A percentile compares a stretch with the other conserved stretches of the same genome.
Conservation (phyloP, 2,329 filamentous ascomycete genomes). For the Fusarium solani-melongenae region DNA sequence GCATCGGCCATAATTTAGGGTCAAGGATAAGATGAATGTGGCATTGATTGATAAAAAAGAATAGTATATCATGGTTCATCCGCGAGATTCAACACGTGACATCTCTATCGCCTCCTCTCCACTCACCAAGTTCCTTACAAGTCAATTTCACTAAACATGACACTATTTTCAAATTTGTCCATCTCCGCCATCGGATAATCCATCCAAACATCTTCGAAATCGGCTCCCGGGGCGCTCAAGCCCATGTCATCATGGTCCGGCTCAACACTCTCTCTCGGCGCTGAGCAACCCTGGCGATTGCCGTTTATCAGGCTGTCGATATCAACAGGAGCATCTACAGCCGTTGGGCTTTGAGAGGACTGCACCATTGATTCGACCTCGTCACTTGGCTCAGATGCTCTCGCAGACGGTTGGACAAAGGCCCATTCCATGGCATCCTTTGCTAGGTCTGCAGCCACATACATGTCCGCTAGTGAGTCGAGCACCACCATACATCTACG, state of each 20-base stretch:
- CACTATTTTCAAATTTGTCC: background rate
- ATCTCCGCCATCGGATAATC: background rate
- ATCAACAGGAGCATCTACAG: background rate
- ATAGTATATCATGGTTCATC: too few relatives aligned
- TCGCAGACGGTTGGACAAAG: background rate
- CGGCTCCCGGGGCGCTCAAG: background rate
- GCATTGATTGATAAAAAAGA: too few relatives aligned
- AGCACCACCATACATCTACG: slow-evolving; percentile 11
- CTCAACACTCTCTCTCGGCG: background rate
- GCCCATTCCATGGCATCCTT: slow-evolving; percentile 17
- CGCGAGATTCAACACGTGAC: too few relatives aligned
- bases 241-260: background rate
- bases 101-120: background rate
- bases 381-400: slow-evolving; percentile 45
- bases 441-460: slow-evolving; percentile 14
- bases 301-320: background rate
- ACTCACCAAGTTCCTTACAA: background rate
- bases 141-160: background rate
- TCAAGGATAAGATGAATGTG: too few relatives aligned
- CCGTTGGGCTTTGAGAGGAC: background rate
- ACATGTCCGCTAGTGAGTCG: slow-evolving; percentile 12
- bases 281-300: background rate
- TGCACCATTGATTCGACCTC: background rate
- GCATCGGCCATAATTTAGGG: too few relatives aligned
- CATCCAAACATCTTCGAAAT: background rate